Percentiles rank a stretch among this genome's conserved stretches.
Evolutionary conservation across 1,284 basidiomycete genomes (phyloP).

Genomic region (Boletus sp.): DNA sequence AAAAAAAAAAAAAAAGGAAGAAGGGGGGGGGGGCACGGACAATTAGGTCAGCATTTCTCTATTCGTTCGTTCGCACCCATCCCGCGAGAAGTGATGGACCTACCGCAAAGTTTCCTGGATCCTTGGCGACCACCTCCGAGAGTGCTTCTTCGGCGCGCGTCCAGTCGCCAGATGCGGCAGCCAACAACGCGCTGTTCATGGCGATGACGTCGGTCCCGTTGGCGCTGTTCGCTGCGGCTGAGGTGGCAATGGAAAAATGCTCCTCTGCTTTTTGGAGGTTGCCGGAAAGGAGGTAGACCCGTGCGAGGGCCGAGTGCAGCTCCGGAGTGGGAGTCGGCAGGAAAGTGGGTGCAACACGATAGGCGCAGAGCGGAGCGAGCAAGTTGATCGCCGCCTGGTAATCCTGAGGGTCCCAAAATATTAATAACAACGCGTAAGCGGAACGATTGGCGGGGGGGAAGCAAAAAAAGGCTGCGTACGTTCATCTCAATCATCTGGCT

Average conservation of each 20-base stretch:
- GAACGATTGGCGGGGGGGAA: neutral
- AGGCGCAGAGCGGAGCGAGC: slow-evolving; percentile 57
- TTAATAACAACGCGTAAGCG: neutral
- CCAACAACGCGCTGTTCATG: slow-evolving; percentile 61
- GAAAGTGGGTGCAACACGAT: slow-evolving; percentile 25
- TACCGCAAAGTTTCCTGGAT: slow-evolving; percentile 60
- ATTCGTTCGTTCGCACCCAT: too few species aligned
- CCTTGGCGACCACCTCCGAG: slow-evolving; percentile 40
- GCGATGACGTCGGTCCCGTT: slow-evolving; percentile 33
- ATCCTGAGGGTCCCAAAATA: slow-evolving; percentile 48
- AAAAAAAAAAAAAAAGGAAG: neutral
- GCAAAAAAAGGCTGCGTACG: slow-evolving; percentile 32
- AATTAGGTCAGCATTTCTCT: too few species aligned
- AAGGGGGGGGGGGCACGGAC: too few species aligned
- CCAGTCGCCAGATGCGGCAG: slow-evolving; percentile 70
- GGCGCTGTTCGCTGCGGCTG: slow-evolving; percentile 1
- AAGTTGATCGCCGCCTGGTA: slow-evolving; percentile 60
- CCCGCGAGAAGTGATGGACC: slow-evolving; percentile 14
- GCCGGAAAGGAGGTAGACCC: slow-evolving; percentile 73
- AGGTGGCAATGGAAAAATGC: slow-evolving; percentile 51
- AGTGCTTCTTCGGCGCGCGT: slow-evolving; percentile 45
- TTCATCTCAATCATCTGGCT: slow-evolving; percentile 75
- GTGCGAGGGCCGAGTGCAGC: slow-evolving; percentile 60
- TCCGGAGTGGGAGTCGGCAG: slow-evolving; percentile 39
- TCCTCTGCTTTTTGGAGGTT: slow-evolving; percentile 51